phyloP scores from a whole-genome alignment of 1,139 yeast genomes.

The Suhomyces guaymorum region DNA sequence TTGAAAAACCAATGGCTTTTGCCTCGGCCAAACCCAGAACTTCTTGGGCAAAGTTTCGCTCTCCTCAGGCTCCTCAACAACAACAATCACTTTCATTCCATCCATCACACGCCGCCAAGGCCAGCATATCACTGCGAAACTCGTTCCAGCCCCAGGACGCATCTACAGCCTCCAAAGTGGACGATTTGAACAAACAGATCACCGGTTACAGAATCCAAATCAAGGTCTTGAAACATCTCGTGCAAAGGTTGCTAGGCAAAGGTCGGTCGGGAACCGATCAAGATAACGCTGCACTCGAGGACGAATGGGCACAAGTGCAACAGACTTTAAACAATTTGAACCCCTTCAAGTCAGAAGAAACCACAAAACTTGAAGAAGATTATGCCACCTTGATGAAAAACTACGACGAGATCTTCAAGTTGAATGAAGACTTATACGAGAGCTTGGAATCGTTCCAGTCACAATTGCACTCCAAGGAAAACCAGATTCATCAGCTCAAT shows the following conservation, averaged over 20 bases:
- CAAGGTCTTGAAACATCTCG: constrained; percentile 42
- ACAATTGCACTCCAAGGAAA: constrained; percentile 31
- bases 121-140: constrained; percentile 9
- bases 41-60: constrained; percentile 34
- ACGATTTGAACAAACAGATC: constrained; percentile 40
- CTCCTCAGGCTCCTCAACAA: constrained; percentile 20
- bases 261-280: constrained; percentile 11
- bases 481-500: constrained; percentile 18
- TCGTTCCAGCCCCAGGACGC: constrained; percentile 18
- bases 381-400: constrained; percentile 26
- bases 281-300: constrained; percentile 17
- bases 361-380: constrained; percentile 18
- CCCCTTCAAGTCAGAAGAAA: constrained; percentile 14
- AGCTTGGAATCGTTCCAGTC: constrained; percentile 38
- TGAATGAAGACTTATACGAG: constrained; percentile 42
- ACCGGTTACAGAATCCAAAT: constrained; percentile 47
- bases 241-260: constrained; percentile 39
- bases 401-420: constrained; percentile 37
- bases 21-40: constrained; percentile 1
- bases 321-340: constrained; percentile 22
- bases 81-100: constrained; percentile 7
- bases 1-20: constrained; percentile 17
- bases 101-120: constrained; percentile 9
- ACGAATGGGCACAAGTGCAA: constrained; percentile 28
- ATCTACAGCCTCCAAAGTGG: constrained; percentile 23